A percentile compares a stretch with the other conserved stretches of the same genome.
These are phyloP conservation scores for Piloderma croceum DNA, from an alignment of 768 basidiomycete genomes.

Conservation along the genomic window DNA sequence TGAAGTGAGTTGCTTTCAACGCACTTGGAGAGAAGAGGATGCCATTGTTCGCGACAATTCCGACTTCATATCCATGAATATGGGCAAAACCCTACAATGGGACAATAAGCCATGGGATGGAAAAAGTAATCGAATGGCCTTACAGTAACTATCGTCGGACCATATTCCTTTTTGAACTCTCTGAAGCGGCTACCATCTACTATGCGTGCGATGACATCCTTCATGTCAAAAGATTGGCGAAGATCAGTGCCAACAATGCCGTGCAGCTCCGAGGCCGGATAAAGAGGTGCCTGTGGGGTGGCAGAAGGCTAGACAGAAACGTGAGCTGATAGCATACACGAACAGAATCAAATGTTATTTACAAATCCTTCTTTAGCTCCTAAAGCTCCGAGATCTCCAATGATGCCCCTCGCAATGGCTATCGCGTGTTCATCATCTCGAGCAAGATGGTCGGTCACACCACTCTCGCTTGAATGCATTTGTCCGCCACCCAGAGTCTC, in stretches of 20 bases:
- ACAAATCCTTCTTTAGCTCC: slow-evolving; percentile 48
- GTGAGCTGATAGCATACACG: slow-evolving; percentile 5
- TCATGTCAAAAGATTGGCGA: slow-evolving; percentile 87
- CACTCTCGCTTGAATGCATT: slow-evolving; percentile 90
- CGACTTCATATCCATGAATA: slow-evolving; percentile 84
- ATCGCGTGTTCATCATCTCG: slow-evolving; percentile 83
- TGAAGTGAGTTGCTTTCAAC: slow-evolving; percentile 92
- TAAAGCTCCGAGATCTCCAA: slow-evolving; percentile 71
- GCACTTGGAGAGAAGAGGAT: slow-evolving; percentile 93
- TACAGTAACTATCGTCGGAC: slow-evolving; percentile 84
- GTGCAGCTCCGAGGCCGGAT: slow-evolving; percentile 76
- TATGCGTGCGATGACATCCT: slow-evolving; percentile 86
- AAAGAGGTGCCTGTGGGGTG: slow-evolving; percentile 65
- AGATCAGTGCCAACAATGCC: slow-evolving; percentile 90
- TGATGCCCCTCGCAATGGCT: slow-evolving; percentile 66
- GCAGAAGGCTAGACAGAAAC: slow-evolving; percentile 44
- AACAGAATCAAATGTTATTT: slow-evolving; percentile 19
- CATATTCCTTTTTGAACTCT: slow-evolving; percentile 97
- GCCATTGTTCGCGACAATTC: slow-evolving; percentile 92
- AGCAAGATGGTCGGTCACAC: slow-evolving; percentile 86
- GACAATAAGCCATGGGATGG: not conserved
- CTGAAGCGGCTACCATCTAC: slow-evolving; percentile 89
- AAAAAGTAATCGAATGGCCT: slow-evolving; percentile 20
- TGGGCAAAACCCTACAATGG: slow-evolving; percentile 71
- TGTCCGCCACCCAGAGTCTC: slow-evolving; percentile 86